Evolutionary conservation across 2,329 filamentous ascomycete species (phyloP).

Genomic region (Pyricularia sp.): DNA sequence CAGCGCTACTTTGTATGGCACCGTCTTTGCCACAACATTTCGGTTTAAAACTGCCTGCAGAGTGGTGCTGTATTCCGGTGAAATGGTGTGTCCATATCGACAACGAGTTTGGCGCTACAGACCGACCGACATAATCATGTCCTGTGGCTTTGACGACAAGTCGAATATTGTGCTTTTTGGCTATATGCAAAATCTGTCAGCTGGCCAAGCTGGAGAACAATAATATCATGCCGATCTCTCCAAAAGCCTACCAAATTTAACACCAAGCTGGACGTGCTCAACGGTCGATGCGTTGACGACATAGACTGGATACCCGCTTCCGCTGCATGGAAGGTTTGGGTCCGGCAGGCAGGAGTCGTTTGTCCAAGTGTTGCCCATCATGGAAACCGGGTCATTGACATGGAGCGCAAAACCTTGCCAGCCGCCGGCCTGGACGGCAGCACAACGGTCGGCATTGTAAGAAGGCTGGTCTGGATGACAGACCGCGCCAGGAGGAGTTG

Average conservation of each 20-base stretch:
- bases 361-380: constrained; percentile 25
- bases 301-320: constrained; percentile 24
- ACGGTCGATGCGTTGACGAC: constrained; percentile 23
- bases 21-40: constrained; percentile 20
- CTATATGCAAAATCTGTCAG: constrained; percentile 8
- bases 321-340: constrained; percentile 20
- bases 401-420: constrained; percentile 20
- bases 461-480: constrained; percentile 22
- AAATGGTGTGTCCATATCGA: constrained; percentile 36
- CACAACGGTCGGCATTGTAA: constrained; percentile 11
- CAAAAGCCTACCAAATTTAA: constrained; percentile 27
- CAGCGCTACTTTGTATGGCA: constrained; percentile 26
- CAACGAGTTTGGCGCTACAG: constrained; percentile 33
- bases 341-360: constrained; percentile 37
- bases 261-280: constrained; percentile 16
- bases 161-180: constrained; percentile 7
- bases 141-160: constrained; percentile 10
- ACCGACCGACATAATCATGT: constrained; percentile 22
- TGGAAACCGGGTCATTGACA: constrained; percentile 22
- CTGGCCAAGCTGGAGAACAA: neutral
- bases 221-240: neutral
- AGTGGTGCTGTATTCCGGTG: constrained; percentile 20
- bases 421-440: constrained; percentile 6
- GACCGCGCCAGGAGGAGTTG: constrained; percentile 29
- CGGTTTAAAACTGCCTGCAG: constrained; percentile 24